phyloP scores from a whole-genome alignment of 495 filamentous ascomycete genomes.

The Hypoxylon intermedium region DNA sequence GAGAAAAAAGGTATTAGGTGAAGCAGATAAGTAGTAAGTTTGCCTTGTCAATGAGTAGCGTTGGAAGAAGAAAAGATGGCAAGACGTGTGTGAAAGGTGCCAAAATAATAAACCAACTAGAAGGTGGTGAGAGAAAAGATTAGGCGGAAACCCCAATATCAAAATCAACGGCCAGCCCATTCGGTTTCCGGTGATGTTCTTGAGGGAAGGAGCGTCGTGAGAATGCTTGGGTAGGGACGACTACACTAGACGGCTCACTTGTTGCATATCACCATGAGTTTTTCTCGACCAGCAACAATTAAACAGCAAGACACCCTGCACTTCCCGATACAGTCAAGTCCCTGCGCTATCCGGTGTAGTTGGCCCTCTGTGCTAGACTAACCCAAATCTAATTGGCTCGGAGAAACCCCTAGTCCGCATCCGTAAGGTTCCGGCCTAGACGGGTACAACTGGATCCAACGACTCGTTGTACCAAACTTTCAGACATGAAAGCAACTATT shows the following conservation, averaged over 20 bases:
- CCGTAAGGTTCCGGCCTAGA: slow-evolving; percentile 33
- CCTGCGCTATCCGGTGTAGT: slow-evolving; percentile 25
- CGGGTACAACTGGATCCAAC: neutral
- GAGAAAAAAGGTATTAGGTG: neutral
- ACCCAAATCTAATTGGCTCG: slow-evolving; percentile 36
- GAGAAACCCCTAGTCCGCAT: slow-evolving; percentile 43
- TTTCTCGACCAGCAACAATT: slow-evolving; percentile 43
- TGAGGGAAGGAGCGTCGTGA: slow-evolving; percentile 20
- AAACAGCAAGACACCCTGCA: slow-evolving; percentile 36
- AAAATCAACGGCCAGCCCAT: slow-evolving; percentile 5
- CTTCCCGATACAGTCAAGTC: slow-evolving; percentile 44
- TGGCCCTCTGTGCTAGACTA: slow-evolving; percentile 18
- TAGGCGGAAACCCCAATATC: slow-evolving; percentile 3
- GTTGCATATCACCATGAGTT: slow-evolving; percentile 42
- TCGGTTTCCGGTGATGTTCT: neutral
- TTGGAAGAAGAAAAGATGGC: slow-evolving; percentile 2
- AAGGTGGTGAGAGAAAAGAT: slow-evolving; percentile 1
- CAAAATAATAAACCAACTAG: slow-evolving; percentile 18
- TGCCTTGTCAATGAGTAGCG: neutral
- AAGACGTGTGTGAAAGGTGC: neutral
- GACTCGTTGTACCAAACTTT: neutral
- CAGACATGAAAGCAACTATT: no score
- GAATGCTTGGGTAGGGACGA: slow-evolving; percentile 23
- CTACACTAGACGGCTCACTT: slow-evolving; percentile 20
- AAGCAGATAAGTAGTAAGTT: neutral